Base-by-base conservation (phyloP, 2,329 filamentous ascomycete genomes). In the Penicillium fuscoglaucum region DNA sequence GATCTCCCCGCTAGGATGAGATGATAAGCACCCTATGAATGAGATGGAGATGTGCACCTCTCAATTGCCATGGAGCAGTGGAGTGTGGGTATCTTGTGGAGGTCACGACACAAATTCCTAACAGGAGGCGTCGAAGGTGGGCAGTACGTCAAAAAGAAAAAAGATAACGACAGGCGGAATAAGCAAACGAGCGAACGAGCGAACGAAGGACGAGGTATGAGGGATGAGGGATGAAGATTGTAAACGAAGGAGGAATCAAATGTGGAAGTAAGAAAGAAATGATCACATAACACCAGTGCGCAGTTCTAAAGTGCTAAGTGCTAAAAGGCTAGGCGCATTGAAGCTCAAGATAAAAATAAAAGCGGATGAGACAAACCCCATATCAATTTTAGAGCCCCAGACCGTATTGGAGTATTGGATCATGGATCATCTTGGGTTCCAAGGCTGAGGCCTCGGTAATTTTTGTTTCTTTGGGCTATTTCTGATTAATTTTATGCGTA, bases 341-440 rank as follows among this genome's bases (percentile, higher is more conserved):
- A 57, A 57, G 55, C 49, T 57, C 48, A 46, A 39, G 48, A 52
- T 52, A 57, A 57, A 57, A 57, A 52, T 52, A 57, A 55, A 55
- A 57, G 33, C 49, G 45, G 43, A 46, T 57, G 55, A 57, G 49
- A 57, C 55, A 52, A 43, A 45, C 55, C 33, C 50, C 55, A 44
- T 57, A 51, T 51, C 35, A 39, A 55, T 50, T 50, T 50, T 39
- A 57, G 40, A 52, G 39, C 33, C 50, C 37, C 47, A 48, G 52
- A 13, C 24, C 28, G 43, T 40, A 33, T 33, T 48, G 24, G n/a
- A 47, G 41, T 43, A 48, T 33, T 48, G n/a, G 31, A 47, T n/a
- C 29, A 33, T 48, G n/a, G 31, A 47, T n/a, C 21, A 33, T 56
- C 46, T 55, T 37, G 13, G 21, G 21, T 39, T 46, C 41, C 26